Evolutionary conservation across 495 filamentous ascomycete species (phyloP), one percentile per base, ranked within the genome.

Genomic region (Durotheca rogersii): DNA sequence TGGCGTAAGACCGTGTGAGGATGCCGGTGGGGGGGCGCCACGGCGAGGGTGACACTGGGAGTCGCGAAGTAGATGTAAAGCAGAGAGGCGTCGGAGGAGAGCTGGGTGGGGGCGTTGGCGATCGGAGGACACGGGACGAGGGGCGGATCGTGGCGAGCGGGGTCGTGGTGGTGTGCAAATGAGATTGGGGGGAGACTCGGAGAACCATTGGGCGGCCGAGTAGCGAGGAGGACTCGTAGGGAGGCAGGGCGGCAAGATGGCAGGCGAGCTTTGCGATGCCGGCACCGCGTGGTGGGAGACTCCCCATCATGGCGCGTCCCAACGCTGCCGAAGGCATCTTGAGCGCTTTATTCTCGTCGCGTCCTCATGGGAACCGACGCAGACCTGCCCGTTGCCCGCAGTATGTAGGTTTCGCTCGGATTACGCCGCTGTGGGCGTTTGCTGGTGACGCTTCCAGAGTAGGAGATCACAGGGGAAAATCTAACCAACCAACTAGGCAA

Each of bases 311-410:
- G 35, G 56, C 45, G 56, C 56, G 50, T 40, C 56, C 56, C 41
- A 59, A 59, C 37, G 56, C 35, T 59, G 38, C 38, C 50, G 56
- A 59, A 42, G 56, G 50, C 56, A 59, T 59, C 45, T 54, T 59
- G 41, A 47, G 56, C 29, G 50, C 50, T 54, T 47, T 59, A 59
- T 42, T 45, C 40, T 47, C 14, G 44, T 42, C 15, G 56, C 25
- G 41, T 49, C 56, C 25, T 59, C 56, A 59, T 59, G 21, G n/a
- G 56, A 59, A 59, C 39, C 7, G 21, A 21, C 42, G n/a, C 36
- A 36, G 11, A 27, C n/a, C 5, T 41, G 10, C 23, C 31, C 46
- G 34, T 54, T 47, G 12, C 15, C 31, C 50, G 47, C 44, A 41
- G 34, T 54, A 41, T 12, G 29, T n/a, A 45, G 25, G 43, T 37